Evolutionary conservation across 1,139 yeast species (phyloP), one percentile per base, ranked within the genome.

Genomic region (Yamadazyma membranifaciens): DNA sequence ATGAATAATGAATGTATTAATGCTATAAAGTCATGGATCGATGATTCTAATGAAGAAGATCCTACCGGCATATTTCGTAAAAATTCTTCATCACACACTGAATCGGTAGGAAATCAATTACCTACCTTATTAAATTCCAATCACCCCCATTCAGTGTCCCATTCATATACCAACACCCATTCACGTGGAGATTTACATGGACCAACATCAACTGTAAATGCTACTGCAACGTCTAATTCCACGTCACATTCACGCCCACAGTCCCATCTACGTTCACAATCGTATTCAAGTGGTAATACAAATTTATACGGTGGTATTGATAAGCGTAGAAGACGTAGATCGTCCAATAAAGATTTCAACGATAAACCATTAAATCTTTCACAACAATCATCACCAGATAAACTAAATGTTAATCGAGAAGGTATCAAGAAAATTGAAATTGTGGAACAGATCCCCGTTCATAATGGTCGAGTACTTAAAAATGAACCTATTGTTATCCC

Each of bases 1-100:
- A 65, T 67, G 69, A 67, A 67, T 46, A 67, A 66, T 43, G 73
- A 68, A 45, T 68, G 73, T 45, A 60, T 65, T 44, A 62, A 63
- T 44, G 73, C 73, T 29, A 67, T 68, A 27, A 57, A 64, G 12
- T 56, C 58, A 45, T 68, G 73, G 73, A 55, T 66, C 33, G 62
- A 59, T 44, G 47, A 49, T 27, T 39, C 38, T 14, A 39, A 41
- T 31, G 63, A 59, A 34, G 44, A 56, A 38, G 59, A 59, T 34
- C 65, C 65, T 6, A 60, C 65, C 1, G 65, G 65, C 5, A 54
- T 59, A 14, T 52, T 49, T 29, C 43, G 65, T 24, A 46, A 63
- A 33, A 60, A 60, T 39, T 59, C 64, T 1, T 16, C 33, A 28
- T 30, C 36, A 11, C 24, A 20, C 5, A 20, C 24, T 20, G 24